Percentiles rank a stretch among this genome's conserved stretches.
These are phyloP conservation scores for Phaeosphaeria sp. DNA, from an alignment of 2,329 filamentous ascomycete genomes.

Conservation along the genomic window DNA sequence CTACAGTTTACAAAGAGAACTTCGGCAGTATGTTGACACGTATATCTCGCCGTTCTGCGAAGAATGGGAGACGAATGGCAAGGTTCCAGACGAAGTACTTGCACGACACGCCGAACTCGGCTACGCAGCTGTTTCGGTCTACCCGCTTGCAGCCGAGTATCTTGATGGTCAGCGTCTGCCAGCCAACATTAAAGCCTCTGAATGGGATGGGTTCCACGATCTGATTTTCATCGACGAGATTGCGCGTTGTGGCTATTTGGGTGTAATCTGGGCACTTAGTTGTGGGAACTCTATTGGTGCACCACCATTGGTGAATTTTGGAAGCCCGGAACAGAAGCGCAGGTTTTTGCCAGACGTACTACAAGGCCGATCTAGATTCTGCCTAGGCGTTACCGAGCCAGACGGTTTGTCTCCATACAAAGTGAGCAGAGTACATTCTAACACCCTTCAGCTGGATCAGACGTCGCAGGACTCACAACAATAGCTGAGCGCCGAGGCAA, in stretches of 20 bases:
- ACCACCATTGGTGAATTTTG: slow-evolving; percentile 27
- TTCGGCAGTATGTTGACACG: slow-evolving; percentile 8
- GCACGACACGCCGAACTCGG: slow-evolving; percentile 5
- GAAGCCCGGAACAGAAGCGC: slow-evolving; percentile 67
- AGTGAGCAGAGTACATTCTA: slow-evolving; percentile 62
- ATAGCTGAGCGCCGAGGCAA: slow-evolving; percentile 59
- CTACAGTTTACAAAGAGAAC: not conserved
- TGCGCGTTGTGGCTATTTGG: slow-evolving; percentile 20
- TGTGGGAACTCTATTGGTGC: slow-evolving; percentile 22
- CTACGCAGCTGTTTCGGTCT: slow-evolving; percentile 7
- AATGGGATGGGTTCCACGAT: slow-evolving; percentile 36
- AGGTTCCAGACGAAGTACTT: slow-evolving; percentile 6
- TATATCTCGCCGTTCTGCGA: slow-evolving; percentile 8
- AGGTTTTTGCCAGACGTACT: slow-evolving; percentile 73
- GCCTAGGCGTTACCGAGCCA: slow-evolving; percentile 81
- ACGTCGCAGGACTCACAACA: slow-evolving; percentile 77
- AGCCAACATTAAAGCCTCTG: slow-evolving; percentile 6
- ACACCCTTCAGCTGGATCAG: slow-evolving; percentile 62
- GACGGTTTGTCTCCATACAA: slow-evolving; percentile 53
- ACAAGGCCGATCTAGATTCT: slow-evolving; percentile 81
- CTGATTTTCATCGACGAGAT: slow-evolving; percentile 31
- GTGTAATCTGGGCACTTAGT: slow-evolving; percentile 5
- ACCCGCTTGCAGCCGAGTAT: slow-evolving; percentile 7
- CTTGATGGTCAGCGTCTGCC: slow-evolving; percentile 7
- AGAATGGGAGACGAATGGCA: slow-evolving; percentile 7